phyloP scores from a whole-genome alignment of 768 basidiomycete genomes.

The Lepiota venenata region DNA sequence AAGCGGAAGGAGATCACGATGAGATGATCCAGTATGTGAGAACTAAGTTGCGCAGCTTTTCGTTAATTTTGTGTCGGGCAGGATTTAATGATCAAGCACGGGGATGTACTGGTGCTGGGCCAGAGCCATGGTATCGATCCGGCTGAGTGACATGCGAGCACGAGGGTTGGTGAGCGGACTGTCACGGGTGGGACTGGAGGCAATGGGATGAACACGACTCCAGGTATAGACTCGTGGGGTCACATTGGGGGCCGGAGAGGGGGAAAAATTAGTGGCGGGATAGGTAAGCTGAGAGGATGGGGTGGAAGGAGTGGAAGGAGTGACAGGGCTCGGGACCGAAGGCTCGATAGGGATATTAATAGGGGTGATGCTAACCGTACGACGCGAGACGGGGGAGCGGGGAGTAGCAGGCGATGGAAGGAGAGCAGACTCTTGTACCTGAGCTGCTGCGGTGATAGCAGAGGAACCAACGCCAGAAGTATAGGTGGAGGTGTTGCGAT shows the following conservation, averaged over 20 bases:
- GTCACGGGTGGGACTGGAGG: constrained; percentile 30
- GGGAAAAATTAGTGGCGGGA: constrained; percentile 27
- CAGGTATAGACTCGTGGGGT: constrained; percentile 59
- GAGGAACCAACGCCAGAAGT: constrained; percentile 16
- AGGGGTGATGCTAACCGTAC: constrained; percentile 31
- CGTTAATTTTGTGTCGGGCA: not conserved
- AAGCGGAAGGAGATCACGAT: not conserved
- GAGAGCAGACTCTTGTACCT: constrained; percentile 8
- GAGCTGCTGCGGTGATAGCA: constrained; percentile 17
- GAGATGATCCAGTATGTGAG: not conserved
- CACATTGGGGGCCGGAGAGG: constrained; percentile 53
- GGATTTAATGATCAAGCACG: constrained; percentile 26
- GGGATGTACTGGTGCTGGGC: constrained; percentile 24
- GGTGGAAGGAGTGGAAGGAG: constrained; percentile 24
- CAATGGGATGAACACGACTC: constrained; percentile 31
- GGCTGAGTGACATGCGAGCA: constrained; percentile 58
- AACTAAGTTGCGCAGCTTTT: constrained; percentile 3
- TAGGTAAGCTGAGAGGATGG: constrained; percentile 22
- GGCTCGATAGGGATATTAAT: constrained; percentile 31
- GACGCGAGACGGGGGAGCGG: constrained; percentile 23
- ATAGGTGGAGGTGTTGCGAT: constrained; percentile 16
- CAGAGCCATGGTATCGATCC: constrained; percentile 32
- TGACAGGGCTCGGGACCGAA: constrained; percentile 24
- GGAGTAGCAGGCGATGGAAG: constrained; percentile 14
- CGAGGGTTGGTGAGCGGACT: constrained; percentile 57